These are phyloP conservation scores for Nicotiana attenuata DNA, from an alignment of 257 asterid species.

Conservation along the genomic window DNA sequence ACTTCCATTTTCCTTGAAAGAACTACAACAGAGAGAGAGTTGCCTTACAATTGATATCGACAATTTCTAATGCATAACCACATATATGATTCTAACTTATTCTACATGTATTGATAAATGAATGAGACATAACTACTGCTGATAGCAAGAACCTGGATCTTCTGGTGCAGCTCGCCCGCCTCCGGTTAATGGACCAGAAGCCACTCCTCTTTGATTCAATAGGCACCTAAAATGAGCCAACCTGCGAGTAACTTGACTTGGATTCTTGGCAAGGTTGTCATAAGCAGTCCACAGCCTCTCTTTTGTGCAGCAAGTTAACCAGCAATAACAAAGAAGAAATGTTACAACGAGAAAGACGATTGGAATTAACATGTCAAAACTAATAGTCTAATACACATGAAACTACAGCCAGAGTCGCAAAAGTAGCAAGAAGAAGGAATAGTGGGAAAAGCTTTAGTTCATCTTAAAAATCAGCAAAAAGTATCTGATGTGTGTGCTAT, in stretches of 20 bases:
- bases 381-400: neutral
- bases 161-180: conserved; percentile 53
- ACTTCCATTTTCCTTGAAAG: neutral
- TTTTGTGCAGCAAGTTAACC: conserved; percentile 7
- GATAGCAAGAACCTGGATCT: conserved; percentile 73
- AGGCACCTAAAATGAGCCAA: conserved; percentile 71
- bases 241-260: conserved; percentile 42
- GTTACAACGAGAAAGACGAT: neutral
- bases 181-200: conserved; percentile 75
- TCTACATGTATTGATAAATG: neutral
- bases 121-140: conserved; percentile 31
- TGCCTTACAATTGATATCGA: neutral
- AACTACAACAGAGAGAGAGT: neutral
- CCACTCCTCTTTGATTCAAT: conserved; percentile 85
- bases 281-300: conserved; percentile 88
- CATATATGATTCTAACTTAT: neutral
- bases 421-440: neutral
- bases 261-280: conserved; percentile 53
- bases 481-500: neutral
- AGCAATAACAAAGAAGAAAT: neutral
- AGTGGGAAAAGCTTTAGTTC: neutral
- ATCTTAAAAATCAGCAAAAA: neutral
- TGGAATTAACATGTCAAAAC: neutral
- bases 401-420: neutral
- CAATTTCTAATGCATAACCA: neutral